phyloP scores from a whole-genome alignment of 2,329 filamentous ascomycete species.

The Botrytis squamosa region DNA sequence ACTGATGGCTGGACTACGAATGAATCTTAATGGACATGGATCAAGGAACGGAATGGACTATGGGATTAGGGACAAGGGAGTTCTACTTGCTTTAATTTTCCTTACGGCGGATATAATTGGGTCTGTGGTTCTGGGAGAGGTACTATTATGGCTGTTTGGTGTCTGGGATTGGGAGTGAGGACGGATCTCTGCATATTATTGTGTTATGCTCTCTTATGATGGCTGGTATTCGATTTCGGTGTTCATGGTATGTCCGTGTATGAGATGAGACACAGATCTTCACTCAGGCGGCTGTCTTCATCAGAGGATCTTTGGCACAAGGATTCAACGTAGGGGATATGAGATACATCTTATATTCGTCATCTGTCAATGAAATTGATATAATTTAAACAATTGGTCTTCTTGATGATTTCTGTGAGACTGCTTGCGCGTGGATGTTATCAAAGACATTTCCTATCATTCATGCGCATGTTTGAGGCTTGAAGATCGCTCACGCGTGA shows the following conservation, averaged over 20 bases:
- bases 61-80: background rate
- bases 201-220: background rate
- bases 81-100: background rate
- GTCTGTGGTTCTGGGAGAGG: background rate
- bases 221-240: background rate
- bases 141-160: background rate
- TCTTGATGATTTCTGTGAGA: background rate
- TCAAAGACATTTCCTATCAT: background rate
- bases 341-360: background rate
- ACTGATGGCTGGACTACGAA: background rate
- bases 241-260: background rate
- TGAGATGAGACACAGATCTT: background rate
- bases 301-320: background rate
- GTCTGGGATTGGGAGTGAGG: background rate
- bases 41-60: background rate
- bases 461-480: background rate
- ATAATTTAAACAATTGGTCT: background rate
- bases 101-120: background rate
- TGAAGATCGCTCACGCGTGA: background rate
- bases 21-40: constrained; percentile 1
- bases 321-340: background rate
- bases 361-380: background rate
- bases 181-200: background rate
- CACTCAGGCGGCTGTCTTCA: background rate
- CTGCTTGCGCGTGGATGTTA: background rate